Conservation (phyloP, 2,329 filamentous ascomycete genomes). For the Esteya vermicola region DNA sequence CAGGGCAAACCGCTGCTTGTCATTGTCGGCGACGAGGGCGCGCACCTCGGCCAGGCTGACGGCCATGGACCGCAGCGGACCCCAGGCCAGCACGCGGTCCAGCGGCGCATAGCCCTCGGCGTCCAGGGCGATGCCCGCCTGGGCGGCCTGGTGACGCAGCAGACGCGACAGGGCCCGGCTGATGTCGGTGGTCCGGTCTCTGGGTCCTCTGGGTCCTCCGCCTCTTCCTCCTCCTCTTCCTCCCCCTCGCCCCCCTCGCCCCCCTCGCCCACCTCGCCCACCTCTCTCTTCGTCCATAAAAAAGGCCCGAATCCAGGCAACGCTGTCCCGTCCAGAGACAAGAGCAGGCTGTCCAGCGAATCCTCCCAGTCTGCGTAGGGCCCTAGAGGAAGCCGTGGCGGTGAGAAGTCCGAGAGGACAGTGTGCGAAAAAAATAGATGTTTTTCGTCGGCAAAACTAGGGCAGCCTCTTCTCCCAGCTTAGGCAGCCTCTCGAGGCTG, state of each 20-base stretch:
- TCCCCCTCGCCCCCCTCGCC: neutral
- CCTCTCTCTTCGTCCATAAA: neutral
- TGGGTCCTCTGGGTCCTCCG: slow-evolving; percentile 17
- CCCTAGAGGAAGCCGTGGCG: too few species aligned
- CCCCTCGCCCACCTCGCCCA: neutral
- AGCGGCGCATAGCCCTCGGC: slow-evolving; percentile 43
- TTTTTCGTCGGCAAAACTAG: too few species aligned
- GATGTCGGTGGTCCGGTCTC: slow-evolving; percentile 30
- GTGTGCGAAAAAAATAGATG: too few species aligned
- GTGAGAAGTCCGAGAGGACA: too few species aligned
- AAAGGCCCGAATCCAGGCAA: too few species aligned
- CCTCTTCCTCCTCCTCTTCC: slow-evolving; percentile 15
- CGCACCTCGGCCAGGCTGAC: slow-evolving; percentile 64
- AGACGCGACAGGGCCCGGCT: slow-evolving; percentile 40
- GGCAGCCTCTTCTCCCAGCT: too few species aligned
- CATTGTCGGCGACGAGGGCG: slow-evolving; percentile 55
- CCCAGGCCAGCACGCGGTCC: slow-evolving; percentile 41
- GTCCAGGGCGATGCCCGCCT: slow-evolving; percentile 43
- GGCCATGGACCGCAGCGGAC: slow-evolving; percentile 50
- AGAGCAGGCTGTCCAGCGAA: too few species aligned
- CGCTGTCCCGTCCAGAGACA: too few species aligned
- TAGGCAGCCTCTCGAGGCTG: too few species aligned
- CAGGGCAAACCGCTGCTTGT: slow-evolving; percentile 84
- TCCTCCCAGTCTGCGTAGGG: too few species aligned
- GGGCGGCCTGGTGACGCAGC: slow-evolving; percentile 40